Base-by-base conservation (phyloP, 768 basidiomycete genomes). In the Lactifluus hygrophoroides region DNA sequence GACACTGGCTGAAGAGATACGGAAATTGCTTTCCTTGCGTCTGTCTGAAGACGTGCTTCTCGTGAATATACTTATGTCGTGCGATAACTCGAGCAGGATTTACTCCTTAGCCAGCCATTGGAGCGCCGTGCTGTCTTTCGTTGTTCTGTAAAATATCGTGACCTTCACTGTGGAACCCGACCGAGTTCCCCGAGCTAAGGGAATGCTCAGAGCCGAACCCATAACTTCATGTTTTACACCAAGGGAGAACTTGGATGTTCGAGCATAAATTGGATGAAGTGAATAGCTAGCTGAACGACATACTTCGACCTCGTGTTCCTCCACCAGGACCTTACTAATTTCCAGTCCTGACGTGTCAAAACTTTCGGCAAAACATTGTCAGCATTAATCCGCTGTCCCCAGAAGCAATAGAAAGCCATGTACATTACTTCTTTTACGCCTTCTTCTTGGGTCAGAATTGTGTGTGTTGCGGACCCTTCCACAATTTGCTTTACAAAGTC, bases 1-100 rank as follows among this genome's bases (percentile, higher is more conserved):
- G 93, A 66, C 88, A 90, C 66, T 96, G 94, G 59, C 90, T 92
- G 75, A 94, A 97, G 16, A 97, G 71, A 72, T 88, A 96, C 0
- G 90, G 86, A 68, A 88, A 87, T 19, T 75, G 73, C 64, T 91
- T 91, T 8, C 91, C 91, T 59, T 90, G 88, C 0, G 93, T 96
- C 72, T 92, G 85, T 58, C 89, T 90, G 42, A 51, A 17, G 13
- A 19, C 11, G 17, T 38, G 42, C 9, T 5, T n/a, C 17, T 25
- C 11, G 30, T 54, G 21, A 55, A 32, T 42, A 43, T 23, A 28
- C 44, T 2, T 14, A 30, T 43, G 2, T 32, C n/a, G 23, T 11
- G n/a, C 35, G 25, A 19, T 25, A 63, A 28, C 50, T 51, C 43
- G 52, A 34, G n/a, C 21, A 9, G 47, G 2, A 54, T 53, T 30